Evolutionary conservation across 2,329 filamentous ascomycete species (phyloP), one percentile per base, ranked within the genome.

Genomic region (Chaetomiaceae sp.): DNA sequence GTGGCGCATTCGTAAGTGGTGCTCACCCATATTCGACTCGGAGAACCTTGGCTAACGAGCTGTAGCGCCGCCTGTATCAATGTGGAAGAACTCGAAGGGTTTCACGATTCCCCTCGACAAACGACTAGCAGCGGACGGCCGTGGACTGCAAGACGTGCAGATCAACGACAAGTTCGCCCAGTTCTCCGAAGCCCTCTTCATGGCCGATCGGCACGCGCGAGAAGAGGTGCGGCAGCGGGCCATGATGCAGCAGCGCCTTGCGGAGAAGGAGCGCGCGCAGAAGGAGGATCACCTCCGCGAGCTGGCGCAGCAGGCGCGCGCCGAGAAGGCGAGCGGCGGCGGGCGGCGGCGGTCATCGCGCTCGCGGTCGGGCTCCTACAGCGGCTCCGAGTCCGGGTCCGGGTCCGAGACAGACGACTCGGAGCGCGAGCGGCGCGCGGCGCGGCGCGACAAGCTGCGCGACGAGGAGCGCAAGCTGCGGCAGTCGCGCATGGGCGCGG

Each of bases 21-120:
- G 4, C 29, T n/a, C 3, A 9, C 7, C 11, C 42, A 30, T 9
- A 19, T 4, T 19, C 26, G 0, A 2, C 24, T 2, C 3, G 11
- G 30, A 8, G 18, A n/a, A 7, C 3, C 24, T 11, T 44, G 6
- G 20, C 47, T 51, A 34, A 47, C 41, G 26, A 14, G 4, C 26
- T 24, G 35, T 75, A 37, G 75, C 75, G 0, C 89, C 91, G 2
- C 87, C 91, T 0, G 84, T 98, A 2, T 95, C 88, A 17, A 97
- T 97, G 66, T 98, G 93, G 93, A 98, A 98, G 78, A 98, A 98
- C 65, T 88, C 91, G 1, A 97, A 97, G 71, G 93, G 93, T 59
- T 98, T 95, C 62, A 98, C 93, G 0, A 88, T 98, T 1, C 88
- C 93, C 0, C 68, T 98, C 42, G 93, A 98, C 65, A 98, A 98